phyloP scores from a whole-genome alignment of 176 grass and related monocot genomes.

The Leersia perrieri region DNA sequence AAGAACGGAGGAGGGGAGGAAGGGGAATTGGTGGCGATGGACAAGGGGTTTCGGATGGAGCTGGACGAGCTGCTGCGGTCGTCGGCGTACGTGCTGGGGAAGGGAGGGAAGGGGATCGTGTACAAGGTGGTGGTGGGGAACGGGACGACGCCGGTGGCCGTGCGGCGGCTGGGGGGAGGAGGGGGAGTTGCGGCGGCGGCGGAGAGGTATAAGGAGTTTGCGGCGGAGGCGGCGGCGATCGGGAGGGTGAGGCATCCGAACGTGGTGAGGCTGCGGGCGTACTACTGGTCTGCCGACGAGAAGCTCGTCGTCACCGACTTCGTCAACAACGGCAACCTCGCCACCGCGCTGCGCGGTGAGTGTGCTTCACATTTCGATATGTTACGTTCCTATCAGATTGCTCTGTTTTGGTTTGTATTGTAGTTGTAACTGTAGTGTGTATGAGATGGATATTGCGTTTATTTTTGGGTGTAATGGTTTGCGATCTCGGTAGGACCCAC shows the following conservation, averaged over 20 bases:
- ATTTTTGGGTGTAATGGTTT: too few species aligned
- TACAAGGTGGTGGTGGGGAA: constrained; percentile 95
- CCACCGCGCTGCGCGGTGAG: constrained; percentile 61
- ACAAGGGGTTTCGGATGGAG: constrained; percentile 76
- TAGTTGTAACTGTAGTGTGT: too few species aligned
- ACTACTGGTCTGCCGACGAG: constrained; percentile 86
- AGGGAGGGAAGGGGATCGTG: constrained; percentile 87
- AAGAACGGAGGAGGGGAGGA: constrained; percentile 29
- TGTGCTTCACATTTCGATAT: background rate
- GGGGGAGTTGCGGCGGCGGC: constrained; percentile 37
- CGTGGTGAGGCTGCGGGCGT: constrained; percentile 68
- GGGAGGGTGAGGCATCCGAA: constrained; percentile 62
- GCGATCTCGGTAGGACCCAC: too few species aligned
- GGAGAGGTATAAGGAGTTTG: constrained; percentile 61
- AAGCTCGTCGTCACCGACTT: constrained; percentile 92
- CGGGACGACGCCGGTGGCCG: constrained; percentile 62
- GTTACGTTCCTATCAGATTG: background rate
- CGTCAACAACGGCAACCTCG: constrained; percentile 88
- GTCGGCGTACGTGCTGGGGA: constrained; percentile 89
- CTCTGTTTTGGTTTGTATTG: background rate
- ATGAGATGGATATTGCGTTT: background rate
- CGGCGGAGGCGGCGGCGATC: constrained; percentile 31
- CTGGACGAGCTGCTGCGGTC: constrained; percentile 85
- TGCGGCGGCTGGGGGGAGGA: constrained; percentile 64
- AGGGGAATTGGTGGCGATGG: constrained; percentile 75